phyloP scores from a whole-genome alignment of 129 eudicot genomes.

The Saposhnikovia divaricata region DNA sequence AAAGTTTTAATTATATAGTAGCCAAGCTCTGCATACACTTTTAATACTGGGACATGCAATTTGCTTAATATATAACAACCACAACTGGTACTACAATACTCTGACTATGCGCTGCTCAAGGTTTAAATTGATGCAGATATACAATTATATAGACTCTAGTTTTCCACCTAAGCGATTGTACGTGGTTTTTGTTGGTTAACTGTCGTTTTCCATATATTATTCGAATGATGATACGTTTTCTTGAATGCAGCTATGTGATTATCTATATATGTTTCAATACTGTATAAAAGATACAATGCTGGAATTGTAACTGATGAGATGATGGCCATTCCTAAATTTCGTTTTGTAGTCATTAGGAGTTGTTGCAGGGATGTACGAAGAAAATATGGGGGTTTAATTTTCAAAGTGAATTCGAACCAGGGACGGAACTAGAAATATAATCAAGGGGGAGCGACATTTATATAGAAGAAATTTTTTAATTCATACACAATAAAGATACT shows the following conservation, averaged over 20 bases:
- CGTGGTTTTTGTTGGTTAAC: background rate
- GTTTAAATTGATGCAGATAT: too few relatives aligned
- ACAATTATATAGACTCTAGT: too few relatives aligned
- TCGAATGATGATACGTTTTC: background rate
- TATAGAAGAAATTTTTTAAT: too few relatives aligned
- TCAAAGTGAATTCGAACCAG: background rate
- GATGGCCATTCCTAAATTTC: slow-evolving; percentile 68
- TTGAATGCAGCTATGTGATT: slow-evolving; percentile 60
- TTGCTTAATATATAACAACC: too few relatives aligned
- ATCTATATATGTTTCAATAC: slow-evolving; percentile 63
- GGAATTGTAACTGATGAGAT: slow-evolving; percentile 78
- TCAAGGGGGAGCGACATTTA: too few relatives aligned
- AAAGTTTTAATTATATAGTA: too few relatives aligned
- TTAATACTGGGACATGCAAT: background rate
- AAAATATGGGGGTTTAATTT: background rate
- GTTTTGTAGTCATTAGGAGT: slow-evolving; percentile 63
- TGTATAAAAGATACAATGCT: slow-evolving; percentile 42
- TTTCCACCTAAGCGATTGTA: background rate
- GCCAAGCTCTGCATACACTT: background rate
- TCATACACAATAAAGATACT: too few relatives aligned
- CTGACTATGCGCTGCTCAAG: too few relatives aligned
- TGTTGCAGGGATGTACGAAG: slow-evolving; percentile 48
- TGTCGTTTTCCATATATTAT: background rate
- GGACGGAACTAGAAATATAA: too few relatives aligned
- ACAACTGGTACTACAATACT: too few relatives aligned